Evolutionary conservation across 192 early-diverging fungal species (phyloP).

Genomic region (Tieghemiomyces parasiticus): DNA sequence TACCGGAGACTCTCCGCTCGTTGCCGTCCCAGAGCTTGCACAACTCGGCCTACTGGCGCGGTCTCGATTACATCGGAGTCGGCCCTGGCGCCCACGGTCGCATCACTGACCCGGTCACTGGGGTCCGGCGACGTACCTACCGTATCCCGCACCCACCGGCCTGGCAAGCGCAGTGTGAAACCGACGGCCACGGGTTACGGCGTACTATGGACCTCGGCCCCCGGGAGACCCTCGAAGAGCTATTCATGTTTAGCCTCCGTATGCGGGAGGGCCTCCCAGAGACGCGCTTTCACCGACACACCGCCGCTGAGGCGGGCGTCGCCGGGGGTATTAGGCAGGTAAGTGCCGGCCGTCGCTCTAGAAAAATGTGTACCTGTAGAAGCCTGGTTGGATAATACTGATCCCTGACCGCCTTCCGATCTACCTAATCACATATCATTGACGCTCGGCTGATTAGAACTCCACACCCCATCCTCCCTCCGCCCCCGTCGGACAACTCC

Average conservation of each 20-base stretch:
- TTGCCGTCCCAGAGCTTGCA: slow-evolving; percentile 20
- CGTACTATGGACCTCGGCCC: background rate
- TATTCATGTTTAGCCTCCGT: slow-evolving; percentile 30
- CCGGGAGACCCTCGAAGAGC: slow-evolving; percentile 18
- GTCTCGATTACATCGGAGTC: slow-evolving; percentile 34
- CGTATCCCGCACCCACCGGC: slow-evolving; percentile 17
- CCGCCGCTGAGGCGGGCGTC: slow-evolving; percentile 11
- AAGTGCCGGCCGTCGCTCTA: background rate
- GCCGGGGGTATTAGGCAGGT: too few relatives aligned
- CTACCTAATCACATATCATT: background rate
- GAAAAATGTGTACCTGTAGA: background rate
- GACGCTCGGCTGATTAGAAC: background rate
- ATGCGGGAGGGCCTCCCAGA: slow-evolving; percentile 24
- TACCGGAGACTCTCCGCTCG: background rate
- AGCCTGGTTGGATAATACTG: background rate
- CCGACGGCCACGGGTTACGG: slow-evolving; percentile 17
- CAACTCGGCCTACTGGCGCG: slow-evolving; percentile 36
- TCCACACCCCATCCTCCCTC: background rate
- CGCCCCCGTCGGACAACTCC: background rate
- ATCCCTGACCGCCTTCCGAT: background rate
- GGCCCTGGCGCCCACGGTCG: slow-evolving; percentile 42
- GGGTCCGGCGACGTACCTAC: slow-evolving; percentile 12
- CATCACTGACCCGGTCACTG: slow-evolving; percentile 17
- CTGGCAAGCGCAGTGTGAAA: slow-evolving; percentile 19
- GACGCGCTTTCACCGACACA: slow-evolving; percentile 13